Conservation (phyloP, 2,329 filamentous ascomycete genomes). For the Leptoxyphium fumago region DNA sequence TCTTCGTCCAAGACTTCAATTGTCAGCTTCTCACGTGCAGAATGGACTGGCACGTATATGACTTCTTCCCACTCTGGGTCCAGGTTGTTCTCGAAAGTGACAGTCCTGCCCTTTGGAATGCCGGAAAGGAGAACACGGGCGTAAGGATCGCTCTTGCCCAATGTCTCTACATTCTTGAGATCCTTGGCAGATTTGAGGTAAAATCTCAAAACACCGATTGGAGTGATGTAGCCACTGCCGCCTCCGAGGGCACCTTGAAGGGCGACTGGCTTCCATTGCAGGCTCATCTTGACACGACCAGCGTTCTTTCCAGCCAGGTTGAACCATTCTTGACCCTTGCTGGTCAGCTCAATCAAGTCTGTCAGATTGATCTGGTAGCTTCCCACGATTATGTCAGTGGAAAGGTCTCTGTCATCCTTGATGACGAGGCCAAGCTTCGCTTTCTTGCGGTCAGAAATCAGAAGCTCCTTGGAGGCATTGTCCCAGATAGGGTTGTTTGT, state of each 20-base stretch:
- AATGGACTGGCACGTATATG: slow-evolving; percentile 84
- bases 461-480: slow-evolving; percentile 79
- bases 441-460: slow-evolving; percentile 84
- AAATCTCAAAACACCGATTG: slow-evolving; percentile 87
- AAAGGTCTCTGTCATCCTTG: slow-evolving; percentile 86
- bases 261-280: slow-evolving; percentile 91
- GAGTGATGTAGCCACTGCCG: slow-evolving; percentile 79
- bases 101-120: slow-evolving; percentile 78
- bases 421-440: slow-evolving; percentile 83
- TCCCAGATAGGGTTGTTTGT: slow-evolving; percentile 97
- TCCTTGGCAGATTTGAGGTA: slow-evolving; percentile 75
- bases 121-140: slow-evolving; percentile 78
- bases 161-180: slow-evolving; percentile 80
- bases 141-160: slow-evolving; percentile 96
- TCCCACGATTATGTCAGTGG: slow-evolving; percentile 69
- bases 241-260: slow-evolving; percentile 62
- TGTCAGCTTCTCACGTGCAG: slow-evolving; percentile 63
- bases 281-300: slow-evolving; percentile 76
- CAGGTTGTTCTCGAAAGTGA: slow-evolving; percentile 91
- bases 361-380: slow-evolving; percentile 92
- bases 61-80: slow-evolving; percentile 95
- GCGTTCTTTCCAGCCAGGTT: slow-evolving; percentile 66
- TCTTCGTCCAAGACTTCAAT: slow-evolving; percentile 97
- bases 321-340: slow-evolving; percentile 94
- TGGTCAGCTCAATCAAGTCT: slow-evolving; percentile 80